phyloP scores from a whole-genome alignment of 257 asterid genomes.

The Forsythia viridissima region DNA sequence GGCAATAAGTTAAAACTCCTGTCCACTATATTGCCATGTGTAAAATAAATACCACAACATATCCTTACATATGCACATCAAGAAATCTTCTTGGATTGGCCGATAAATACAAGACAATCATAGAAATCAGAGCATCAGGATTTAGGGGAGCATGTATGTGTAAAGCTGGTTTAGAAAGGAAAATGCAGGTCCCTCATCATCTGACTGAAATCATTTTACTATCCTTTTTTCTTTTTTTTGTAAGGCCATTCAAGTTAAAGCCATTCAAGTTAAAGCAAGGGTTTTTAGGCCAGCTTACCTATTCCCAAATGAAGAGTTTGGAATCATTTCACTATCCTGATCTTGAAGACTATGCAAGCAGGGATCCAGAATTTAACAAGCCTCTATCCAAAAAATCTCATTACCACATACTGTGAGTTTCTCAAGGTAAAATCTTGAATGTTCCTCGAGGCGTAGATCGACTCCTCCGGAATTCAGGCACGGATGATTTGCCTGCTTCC shows the following conservation, averaged over 20 bases:
- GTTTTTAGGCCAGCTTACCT: too few relatives aligned
- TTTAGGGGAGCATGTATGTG: not conserved
- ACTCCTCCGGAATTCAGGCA: conserved; percentile 60
- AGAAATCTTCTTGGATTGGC: conserved; percentile 2
- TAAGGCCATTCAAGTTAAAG: too few relatives aligned
- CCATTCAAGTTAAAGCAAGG: too few relatives aligned
- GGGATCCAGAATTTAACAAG: conserved; percentile 20
- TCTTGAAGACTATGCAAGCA: conserved; percentile 27
- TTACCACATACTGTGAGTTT: conserved; percentile 22
- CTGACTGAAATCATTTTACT: conserved; percentile 2
- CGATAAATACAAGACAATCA: conserved; percentile 9
- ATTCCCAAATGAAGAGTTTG: not conserved
- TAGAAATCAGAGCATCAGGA: not conserved
- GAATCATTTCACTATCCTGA: not conserved
- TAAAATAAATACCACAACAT: not conserved
- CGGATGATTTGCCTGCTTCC: conserved; percentile 45
- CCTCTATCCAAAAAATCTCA: conserved; percentile 33
- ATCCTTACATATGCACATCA: not conserved
- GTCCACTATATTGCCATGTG: too few relatives aligned
- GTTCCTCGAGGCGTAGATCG: conserved; percentile 89
- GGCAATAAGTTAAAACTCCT: not conserved
- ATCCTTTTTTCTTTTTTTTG: not conserved
- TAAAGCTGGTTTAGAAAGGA: conserved; percentile 5
- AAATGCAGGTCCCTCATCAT: conserved; percentile 6
- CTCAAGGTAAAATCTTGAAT: conserved; percentile 44